Evolutionary conservation across 192 early-diverging fungal genomes (phyloP), one percentile per base, ranked within the genome.

Genomic region (Backusella liffmaniae): DNA sequence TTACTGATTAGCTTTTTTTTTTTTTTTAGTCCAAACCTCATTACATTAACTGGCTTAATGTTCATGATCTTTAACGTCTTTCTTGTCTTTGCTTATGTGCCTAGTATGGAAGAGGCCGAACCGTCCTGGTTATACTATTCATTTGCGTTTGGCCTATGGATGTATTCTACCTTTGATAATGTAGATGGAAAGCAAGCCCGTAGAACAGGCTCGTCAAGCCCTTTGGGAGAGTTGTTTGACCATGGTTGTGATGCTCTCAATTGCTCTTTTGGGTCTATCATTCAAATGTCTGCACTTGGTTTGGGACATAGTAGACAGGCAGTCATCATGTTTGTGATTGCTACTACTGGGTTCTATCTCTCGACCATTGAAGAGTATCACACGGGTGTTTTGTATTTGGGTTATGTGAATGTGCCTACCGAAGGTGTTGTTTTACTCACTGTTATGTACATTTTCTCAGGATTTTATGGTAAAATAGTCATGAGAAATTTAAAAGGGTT

Each of bases 161-260:
- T 96, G 12, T 98, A 98, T 81, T 92, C 91, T 71, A 92, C 92
- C 37, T 90, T 96, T 74, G 96, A 98, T 77, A 93, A 93, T 51
- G 92, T 98, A 76, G 97, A 98, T 74, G 97, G 97, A 21, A 96
- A 96, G 82, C 97, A 98, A 80, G 97, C 97, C 18, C 86, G 97
- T 51, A 85, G 95, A 68, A 97, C 96, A 56, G 93, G 93, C 65
- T 91, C 94, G 7, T 90, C 90, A 0, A 91, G 93, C 34, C 97
- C 97, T 18, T 78, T 98, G 74, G 97, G 97, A 29, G 97, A 98
- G 84, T 83, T 98, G 49, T 98, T 98, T 86, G 97, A 98, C 80
- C 97, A 98, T 73, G 94, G 96, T 37, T 95, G 72, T 41, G 66
- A 73, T 53, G 77, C 74, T 65, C 51, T 82, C 7, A 78, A 78